Evolutionary conservation across 306 rosid genomes (phyloP), one percentile per base, ranked within the genome.

Genomic region (Myrica gale): DNA sequence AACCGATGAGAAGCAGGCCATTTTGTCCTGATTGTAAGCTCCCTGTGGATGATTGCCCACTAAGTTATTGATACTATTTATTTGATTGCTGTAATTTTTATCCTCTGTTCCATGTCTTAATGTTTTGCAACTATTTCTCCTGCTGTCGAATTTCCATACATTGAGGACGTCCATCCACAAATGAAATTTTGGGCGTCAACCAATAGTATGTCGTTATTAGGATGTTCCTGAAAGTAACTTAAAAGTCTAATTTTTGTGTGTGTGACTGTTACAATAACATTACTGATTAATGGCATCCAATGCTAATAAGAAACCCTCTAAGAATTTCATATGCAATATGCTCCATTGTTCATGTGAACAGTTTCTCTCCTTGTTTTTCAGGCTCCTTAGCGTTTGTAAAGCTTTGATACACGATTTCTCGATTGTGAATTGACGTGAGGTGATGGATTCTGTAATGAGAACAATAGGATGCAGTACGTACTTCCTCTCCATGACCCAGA

Each of bases 41-140:
- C 80, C 97, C 95, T 9, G 97, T 96, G 56, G 98, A 92, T 72
- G 96, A 90, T 76, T 94, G 98, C 72, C 97, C 97, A 9, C 75
- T 90, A 74, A 92, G 96, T 69, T 41, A 4, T 45, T 46, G 15
- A 73, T 11, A 21, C 61, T 48, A 76, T 65, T 37, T 47, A 66
- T 75, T 26, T 76, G 53, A 26, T 0, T 16, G 17, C 39, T 45
- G 32, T 26, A 26, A 26, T 72, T 76, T 65, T 15, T 74, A 15
- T 16, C 19, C 74, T 15, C 26, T 69, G 63, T 57, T 17, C 20
- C 45, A 17, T 58, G 13, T 68, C 32, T n/a, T 67, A 2, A 21
- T n/a, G 21, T 37, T 68, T 48, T 5, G 15, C 51, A 4, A 17
- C 50, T 13, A 68, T 16, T 72, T 43, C 26, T 46, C 19, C n/a